Evolutionary conservation across 176 grass and related monocot species (phyloP), one percentile per base, ranked within the genome.

Genomic region (Carex kokanica): DNA sequence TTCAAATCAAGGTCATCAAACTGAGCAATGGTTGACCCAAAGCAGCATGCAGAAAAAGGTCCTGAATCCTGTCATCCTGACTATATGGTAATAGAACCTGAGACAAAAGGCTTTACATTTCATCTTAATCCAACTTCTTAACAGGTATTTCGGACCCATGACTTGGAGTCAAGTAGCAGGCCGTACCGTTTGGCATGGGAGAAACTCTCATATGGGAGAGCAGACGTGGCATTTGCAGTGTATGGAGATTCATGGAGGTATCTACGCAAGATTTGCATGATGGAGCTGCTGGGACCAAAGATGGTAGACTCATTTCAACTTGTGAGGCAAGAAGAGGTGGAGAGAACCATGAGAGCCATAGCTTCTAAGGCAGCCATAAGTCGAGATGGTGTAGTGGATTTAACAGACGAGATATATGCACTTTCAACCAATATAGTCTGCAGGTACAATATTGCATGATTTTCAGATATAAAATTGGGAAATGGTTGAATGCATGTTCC

Each of bases 221-320:
- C 23, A 23, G 82, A 58, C 6, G 6, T 84, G 5, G 82, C 17
- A 8, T 73, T 59, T 36, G 25, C 49, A 0, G 60, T 21, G 2
- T 34, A 55, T 21, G 82, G 82, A 23, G 82, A 71, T 18, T 57
- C 59, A 18, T 84, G 82, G 82, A 84, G 82, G 27, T 57, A 84
- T 34, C 40, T 73, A n/a, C 82, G 82, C n/a, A 65, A 71, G 15
- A 84, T 84, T 34, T 49, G 51, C 24, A 55, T 84, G 14, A 27
- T 60, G 14, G 41, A 72, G 31, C 59, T 84, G 21, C 29, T 84
- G 40, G 69, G 62, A 31, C 49, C 51, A 5, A 84, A 84, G 45
- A 84, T 23, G 16, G 65, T 84, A 7, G 21, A 53, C 5, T 73
- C 82, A 16, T 84, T 84, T 73, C 38, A 58, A 32, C 29, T 57